Evolutionary conservation across 495 filamentous ascomycete species (phyloP).

Genomic region (Penicillium salamii): DNA sequence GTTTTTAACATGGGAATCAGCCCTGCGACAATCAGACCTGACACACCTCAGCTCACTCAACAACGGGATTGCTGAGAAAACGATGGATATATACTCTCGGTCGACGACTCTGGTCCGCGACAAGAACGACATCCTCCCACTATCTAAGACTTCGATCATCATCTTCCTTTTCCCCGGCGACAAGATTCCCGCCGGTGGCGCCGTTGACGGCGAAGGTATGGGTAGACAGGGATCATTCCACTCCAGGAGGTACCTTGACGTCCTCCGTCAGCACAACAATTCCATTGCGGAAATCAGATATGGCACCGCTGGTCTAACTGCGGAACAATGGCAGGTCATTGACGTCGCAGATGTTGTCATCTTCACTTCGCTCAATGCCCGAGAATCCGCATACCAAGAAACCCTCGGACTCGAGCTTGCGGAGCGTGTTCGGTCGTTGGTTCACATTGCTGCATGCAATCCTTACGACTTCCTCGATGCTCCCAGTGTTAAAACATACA

Average conservation of each 20-base stretch:
- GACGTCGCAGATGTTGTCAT: constrained; percentile 40
- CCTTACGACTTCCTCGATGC: constrained; percentile 50
- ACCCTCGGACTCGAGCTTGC: constrained; percentile 33
- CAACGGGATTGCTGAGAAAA: constrained; percentile 17
- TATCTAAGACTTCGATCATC: constrained; percentile 31
- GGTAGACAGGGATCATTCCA: constrained; percentile 33
- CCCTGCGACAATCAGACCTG: constrained; percentile 14
- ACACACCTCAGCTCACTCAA: constrained; percentile 23
- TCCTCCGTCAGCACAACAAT: constrained; percentile 22
- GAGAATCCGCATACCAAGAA: constrained; percentile 39
- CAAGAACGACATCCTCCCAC: constrained; percentile 27
- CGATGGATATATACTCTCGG: constrained; percentile 35
- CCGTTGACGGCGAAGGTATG: constrained; percentile 45
- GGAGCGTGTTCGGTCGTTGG: constrained; percentile 25
- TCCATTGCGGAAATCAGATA: constrained; percentile 36
- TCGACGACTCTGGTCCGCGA: constrained; percentile 45
- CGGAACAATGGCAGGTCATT: constrained; percentile 27
- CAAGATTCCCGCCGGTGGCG: constrained; percentile 37
- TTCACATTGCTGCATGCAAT: constrained; percentile 43
- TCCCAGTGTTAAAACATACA: constrained; percentile 39
- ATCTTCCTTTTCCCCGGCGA: constrained; percentile 47
- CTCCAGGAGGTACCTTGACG: constrained; percentile 32
- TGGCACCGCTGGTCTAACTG: constrained; percentile 23
- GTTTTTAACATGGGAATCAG: constrained; percentile 30
- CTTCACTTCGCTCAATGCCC: constrained; percentile 44